Base-by-base conservation (phyloP, 2,329 filamentous ascomycete genomes). In the Aspergillus phoenicis region DNA sequence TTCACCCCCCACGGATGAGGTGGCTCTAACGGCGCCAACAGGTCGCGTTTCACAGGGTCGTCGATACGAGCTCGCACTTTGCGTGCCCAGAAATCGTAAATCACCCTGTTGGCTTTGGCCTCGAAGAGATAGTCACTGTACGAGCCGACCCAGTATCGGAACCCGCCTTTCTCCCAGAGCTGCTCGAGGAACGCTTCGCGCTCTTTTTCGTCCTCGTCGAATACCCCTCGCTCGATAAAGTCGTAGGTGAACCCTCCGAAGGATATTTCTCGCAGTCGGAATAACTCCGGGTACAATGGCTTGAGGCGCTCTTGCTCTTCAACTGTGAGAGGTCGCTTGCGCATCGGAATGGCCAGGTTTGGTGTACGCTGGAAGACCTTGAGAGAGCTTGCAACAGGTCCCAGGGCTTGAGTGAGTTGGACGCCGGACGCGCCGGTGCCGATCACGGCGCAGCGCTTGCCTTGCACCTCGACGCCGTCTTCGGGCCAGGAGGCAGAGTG, bases 341-440 rank as follows among this genome's bases (percentile, higher is more conserved):
- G 78, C 85, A 90, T 88, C 0, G 87, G 87, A 0, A 90, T 67
- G 0, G 85, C 85, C 6, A 88, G 76, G 61, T 90, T 90, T 0
- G 88, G 87, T 1, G 87, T 90, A 8, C 87, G 82, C 66, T 89
- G 87, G 70, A 89, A 89, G 38, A 90, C 84, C 2, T 77, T 81
- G 1, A 91, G 64, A 0, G 82, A 73, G 3, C 79, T 81, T 0
- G 82, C 86, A 5, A 77, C 70, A 2, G 83, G 83, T 1, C 82
- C 85, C 71, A 83, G 84, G 54, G 85, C 86, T 64, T 90, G 87
- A 0, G 84, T 77, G 5, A 87, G 77, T 67, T 86, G 84, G 3
- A 84, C 80, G 1, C 81, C 84, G 6, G 82, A 83, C 45, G 83
- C 83, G 1, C 85, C 85, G 51, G 76, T 85, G 15, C 85, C 85